These are phyloP conservation scores for Arthrinium phaeospermum DNA, from an alignment of 2,329 filamentous ascomycete species.

Conservation along the genomic window DNA sequence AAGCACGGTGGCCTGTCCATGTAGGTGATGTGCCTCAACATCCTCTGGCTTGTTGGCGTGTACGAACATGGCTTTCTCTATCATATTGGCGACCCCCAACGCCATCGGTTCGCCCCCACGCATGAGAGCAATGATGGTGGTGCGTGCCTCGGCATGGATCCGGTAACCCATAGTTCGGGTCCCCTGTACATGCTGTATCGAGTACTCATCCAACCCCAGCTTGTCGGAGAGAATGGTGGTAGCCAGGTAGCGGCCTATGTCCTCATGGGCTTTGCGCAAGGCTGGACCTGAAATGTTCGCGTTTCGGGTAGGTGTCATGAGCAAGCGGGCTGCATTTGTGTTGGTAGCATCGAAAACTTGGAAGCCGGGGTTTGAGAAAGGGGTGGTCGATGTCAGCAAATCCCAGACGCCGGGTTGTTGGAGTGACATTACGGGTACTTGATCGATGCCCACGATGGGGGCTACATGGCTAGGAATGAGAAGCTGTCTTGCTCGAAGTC, in stretches of 20 bases:
- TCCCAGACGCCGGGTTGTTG: conserved; percentile 32
- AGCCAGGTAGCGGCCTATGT: conserved; percentile 60
- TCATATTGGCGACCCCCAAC: conserved; percentile 57
- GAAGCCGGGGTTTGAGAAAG: conserved; percentile 16
- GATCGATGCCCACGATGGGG: conserved; percentile 47
- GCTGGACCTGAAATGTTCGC: conserved; percentile 48
- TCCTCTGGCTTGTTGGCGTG: conserved; percentile 50
- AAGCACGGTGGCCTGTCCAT: conserved; percentile 47
- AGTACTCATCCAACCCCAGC: conserved; percentile 55
- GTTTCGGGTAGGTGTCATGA: conserved; percentile 61
- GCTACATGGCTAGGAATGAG: conserved; percentile 47
- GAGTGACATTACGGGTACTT: conserved; percentile 50
- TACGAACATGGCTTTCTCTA: conserved; percentile 57
- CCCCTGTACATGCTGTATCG: conserved; percentile 59
- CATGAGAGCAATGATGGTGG: conserved; percentile 65
- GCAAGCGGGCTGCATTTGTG: conserved; percentile 51
- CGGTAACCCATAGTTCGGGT: conserved; percentile 49
- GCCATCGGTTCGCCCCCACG: conserved; percentile 68
- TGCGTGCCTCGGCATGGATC: conserved; percentile 54
- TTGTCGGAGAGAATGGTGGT: conserved; percentile 50
- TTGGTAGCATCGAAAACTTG: conserved; percentile 50
- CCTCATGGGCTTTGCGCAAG: conserved; percentile 55
- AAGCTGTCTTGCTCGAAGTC: conserved; percentile 50
- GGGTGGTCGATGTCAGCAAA: no score
- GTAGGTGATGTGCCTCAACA: conserved; percentile 48